Percentiles rank a stretch among this genome's conserved stretches.
phyloP scores from a whole-genome alignment of 2,329 filamentous ascomycete species.

The Fusarium annulatum region DNA sequence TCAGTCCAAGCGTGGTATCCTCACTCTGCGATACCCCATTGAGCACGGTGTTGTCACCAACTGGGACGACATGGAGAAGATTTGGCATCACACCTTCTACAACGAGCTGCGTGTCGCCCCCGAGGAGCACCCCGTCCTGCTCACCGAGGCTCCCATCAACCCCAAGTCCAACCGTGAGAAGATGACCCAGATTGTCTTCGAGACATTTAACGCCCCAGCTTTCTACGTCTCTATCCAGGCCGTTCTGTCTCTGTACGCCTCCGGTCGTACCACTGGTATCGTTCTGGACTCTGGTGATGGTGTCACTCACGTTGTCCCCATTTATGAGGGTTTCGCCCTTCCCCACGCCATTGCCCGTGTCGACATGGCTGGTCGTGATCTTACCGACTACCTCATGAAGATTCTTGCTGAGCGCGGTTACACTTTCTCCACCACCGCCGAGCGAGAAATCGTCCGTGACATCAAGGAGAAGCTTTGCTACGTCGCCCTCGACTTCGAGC shows the following conservation, averaged over 20 bases:
- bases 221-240: constrained; percentile 99
- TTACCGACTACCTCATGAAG: constrained; percentile 99
- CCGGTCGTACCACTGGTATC: constrained; percentile 99
- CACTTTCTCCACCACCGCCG: constrained; percentile 99
- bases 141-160: constrained; percentile 99
- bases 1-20: constrained; percentile 99
- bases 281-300: constrained; percentile 99
- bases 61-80: constrained; percentile 99
- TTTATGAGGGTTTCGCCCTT: constrained; percentile 99
- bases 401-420: constrained; percentile 99
- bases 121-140: constrained; percentile 99
- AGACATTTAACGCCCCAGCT: constrained; percentile 99
- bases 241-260: constrained; percentile 98
- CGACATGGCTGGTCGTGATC: constrained; percentile 99
- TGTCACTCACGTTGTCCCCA: constrained; percentile 99
- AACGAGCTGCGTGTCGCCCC: constrained; percentile 99
- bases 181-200: constrained; percentile 99
- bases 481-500: constrained; percentile 99
- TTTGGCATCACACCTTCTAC: constrained; percentile 99
- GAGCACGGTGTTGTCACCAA: constrained; percentile 99
- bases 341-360: constrained; percentile 99
- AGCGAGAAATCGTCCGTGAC: constrained; percentile 99
- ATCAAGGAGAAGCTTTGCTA: constrained; percentile 99
- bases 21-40: constrained; percentile 99
- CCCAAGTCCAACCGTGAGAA: constrained; percentile 99